Percentiles rank a stretch among this genome's conserved stretches.
Evolutionary conservation across 768 basidiomycete genomes (phyloP).

Genomic region (Termitomyces sp.): DNA sequence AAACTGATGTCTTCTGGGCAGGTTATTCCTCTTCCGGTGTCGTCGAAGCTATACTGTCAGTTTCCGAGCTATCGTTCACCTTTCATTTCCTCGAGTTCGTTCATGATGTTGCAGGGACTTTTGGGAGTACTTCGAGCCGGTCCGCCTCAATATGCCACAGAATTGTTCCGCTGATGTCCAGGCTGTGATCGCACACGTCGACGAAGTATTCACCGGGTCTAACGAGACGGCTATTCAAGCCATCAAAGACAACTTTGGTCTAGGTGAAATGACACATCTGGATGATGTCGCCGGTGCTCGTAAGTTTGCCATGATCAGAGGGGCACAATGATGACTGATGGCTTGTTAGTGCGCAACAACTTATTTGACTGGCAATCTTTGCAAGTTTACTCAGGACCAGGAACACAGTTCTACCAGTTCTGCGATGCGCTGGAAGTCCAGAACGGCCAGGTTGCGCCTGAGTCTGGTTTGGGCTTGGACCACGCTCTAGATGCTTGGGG

Average conservation of each 20-base stretch:
- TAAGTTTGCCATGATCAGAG: slow-evolving; percentile 18
- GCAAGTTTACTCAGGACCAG: slow-evolving; percentile 43
- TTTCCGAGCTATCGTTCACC: not conserved
- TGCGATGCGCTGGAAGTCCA: slow-evolving; percentile 67
- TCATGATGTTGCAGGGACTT: slow-evolving; percentile 31
- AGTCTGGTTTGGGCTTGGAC: slow-evolving; percentile 55
- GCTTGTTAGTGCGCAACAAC: slow-evolving; percentile 43
- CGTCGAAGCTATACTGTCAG: slow-evolving; percentile 53
- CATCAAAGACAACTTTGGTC: slow-evolving; percentile 54
- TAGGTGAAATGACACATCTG: slow-evolving; percentile 47
- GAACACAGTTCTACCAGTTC: slow-evolving; percentile 46
- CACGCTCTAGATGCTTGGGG: slow-evolving; percentile 61
- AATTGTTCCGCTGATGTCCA: slow-evolving; percentile 74
- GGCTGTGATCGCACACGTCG: slow-evolving; percentile 55
- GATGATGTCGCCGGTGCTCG: slow-evolving; percentile 63
- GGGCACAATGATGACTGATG: not conserved
- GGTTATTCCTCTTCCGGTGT: slow-evolving; percentile 64
- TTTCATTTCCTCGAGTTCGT: not conserved
- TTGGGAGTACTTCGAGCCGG: slow-evolving; percentile 70
- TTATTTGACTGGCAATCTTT: slow-evolving; percentile 66
- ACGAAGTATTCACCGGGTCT: slow-evolving; percentile 43
- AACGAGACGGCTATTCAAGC: slow-evolving; percentile 41
- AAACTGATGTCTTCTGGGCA: slow-evolving; percentile 53
- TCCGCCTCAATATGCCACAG: slow-evolving; percentile 57
- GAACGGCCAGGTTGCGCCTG: slow-evolving; percentile 41